Percentiles rank a stretch among this genome's conserved stretches.
phyloP scores from a whole-genome alignment of 257 asterid species.

The Lithospermum erythrorhizon region DNA sequence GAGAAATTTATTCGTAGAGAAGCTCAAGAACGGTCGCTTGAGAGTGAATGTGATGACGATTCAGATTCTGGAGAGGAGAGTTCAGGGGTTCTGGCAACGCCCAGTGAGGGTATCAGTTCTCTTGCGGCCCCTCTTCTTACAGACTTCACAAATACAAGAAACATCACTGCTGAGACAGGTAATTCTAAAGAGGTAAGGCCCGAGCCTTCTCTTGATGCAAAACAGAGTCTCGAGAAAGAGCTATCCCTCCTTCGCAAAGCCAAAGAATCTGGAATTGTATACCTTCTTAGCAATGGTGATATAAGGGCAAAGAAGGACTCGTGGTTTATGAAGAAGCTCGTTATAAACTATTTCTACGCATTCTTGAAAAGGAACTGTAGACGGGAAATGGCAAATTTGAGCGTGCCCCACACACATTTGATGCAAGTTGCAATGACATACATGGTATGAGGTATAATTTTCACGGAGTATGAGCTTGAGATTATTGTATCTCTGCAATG shows the following conservation, averaged over 20 bases:
- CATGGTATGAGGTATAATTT: slow-evolving; percentile 52
- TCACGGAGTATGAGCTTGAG: not conserved
- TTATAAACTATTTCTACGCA: slow-evolving; percentile 78
- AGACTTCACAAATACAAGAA: slow-evolving; percentile 45
- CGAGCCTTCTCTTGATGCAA: slow-evolving; percentile 38
- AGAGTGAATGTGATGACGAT: slow-evolving; percentile 68
- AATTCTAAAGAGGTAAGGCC: slow-evolving; percentile 33
- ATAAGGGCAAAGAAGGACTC: slow-evolving; percentile 89
- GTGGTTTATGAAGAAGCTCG: slow-evolving; percentile 86
- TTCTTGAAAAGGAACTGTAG: slow-evolving; percentile 86
- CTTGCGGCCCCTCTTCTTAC: slow-evolving; percentile 81
- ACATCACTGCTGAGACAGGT: slow-evolving; percentile 36
- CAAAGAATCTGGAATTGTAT: slow-evolving; percentile 80
- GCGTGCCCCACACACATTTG: slow-evolving; percentile 78
- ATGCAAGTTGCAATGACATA: slow-evolving; percentile 94
- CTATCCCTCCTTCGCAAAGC: slow-evolving; percentile 69
- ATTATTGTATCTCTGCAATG: no score
- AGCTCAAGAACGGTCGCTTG: slow-evolving; percentile 91
- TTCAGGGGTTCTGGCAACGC: slow-evolving; percentile 70
- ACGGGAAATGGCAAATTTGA: slow-evolving; percentile 77
- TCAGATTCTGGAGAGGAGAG: slow-evolving; percentile 52
- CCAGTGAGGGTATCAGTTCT: slow-evolving; percentile 83
- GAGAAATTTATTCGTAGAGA: slow-evolving; percentile 87
- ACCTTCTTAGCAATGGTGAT: slow-evolving; percentile 88
- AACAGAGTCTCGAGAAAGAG: slow-evolving; percentile 83